These are phyloP conservation scores for Cinnamomum chago DNA, from an alignment of 164 flowering plant species.

Conservation along the genomic window DNA sequence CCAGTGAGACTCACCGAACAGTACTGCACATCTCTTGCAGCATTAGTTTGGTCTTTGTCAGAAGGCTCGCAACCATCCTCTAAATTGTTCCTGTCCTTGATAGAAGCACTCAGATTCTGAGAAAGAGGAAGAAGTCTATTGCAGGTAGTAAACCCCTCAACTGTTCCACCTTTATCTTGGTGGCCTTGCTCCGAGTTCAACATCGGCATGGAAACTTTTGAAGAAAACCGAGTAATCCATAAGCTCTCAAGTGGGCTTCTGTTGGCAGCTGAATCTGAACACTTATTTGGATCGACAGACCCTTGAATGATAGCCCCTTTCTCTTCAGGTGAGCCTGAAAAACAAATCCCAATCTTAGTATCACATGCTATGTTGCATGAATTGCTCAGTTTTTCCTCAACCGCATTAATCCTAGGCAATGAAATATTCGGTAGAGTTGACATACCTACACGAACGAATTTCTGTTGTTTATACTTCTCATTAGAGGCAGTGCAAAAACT, in stretches of 20 bases:
- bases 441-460: conserved; percentile 11
- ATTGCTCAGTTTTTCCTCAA: conserved; percentile 15
- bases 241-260: conserved; percentile 36
- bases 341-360: conserved; percentile 6
- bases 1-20: conserved; percentile 15
- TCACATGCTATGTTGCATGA: conserved; percentile 15
- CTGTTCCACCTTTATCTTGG: conserved; percentile 3
- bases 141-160: conserved; percentile 17
- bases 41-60: conserved; percentile 14
- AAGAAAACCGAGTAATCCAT: conserved; percentile 67
- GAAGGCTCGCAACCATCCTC: conserved; percentile 20
- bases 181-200: conserved; percentile 18
- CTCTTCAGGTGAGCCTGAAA: conserved; percentile 25
- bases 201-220: conserved; percentile 24
- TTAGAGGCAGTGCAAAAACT: conserved; percentile 23
- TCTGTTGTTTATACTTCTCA: conserved; percentile 11
- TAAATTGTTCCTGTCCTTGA: conserved; percentile 13
- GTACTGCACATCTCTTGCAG: conserved; percentile 12
- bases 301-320: conserved; percentile 17
- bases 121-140: conserved; percentile 14
- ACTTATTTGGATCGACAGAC: conserved; percentile 10
- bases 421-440: conserved; percentile 15
- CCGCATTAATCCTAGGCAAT: conserved; percentile 11
- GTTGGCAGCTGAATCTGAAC: conserved; percentile 9
- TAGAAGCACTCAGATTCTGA: conserved; percentile 16